Conservation (phyloP, 106 monocot genomes). For the Ottelia alismoides region DNA sequence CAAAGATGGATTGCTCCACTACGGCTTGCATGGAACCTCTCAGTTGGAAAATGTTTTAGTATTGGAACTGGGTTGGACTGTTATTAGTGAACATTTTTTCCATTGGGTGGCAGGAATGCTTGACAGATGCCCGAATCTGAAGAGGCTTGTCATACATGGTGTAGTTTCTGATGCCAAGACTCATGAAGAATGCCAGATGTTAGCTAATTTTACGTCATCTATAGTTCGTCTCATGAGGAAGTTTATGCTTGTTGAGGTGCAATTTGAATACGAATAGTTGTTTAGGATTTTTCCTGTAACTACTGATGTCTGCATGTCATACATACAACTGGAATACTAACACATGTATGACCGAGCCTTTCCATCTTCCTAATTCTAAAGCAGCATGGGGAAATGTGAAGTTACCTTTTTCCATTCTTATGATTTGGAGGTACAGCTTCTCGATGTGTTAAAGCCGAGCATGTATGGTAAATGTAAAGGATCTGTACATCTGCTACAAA, state of each 20-base stretch:
- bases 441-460: no score
- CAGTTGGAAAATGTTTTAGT: slow-evolving; percentile 51
- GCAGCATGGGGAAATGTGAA: no score
- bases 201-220: slow-evolving; percentile 75
- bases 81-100: slow-evolving; percentile 78
- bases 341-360: no score
- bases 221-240: slow-evolving; percentile 67
- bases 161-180: slow-evolving; percentile 85
- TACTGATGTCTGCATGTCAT: no score
- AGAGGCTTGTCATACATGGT: slow-evolving; percentile 84
- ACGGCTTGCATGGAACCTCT: slow-evolving; percentile 54
- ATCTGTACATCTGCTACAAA: no score
- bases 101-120: slow-evolving; percentile 84
- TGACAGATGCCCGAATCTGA: slow-evolving; percentile 80
- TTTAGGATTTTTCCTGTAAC: no score
- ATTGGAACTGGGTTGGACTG: slow-evolving; percentile 90
- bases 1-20: slow-evolving; percentile 59
- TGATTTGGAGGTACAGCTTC: no score
- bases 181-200: slow-evolving; percentile 69
- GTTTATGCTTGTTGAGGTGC: slow-evolving; percentile 63
- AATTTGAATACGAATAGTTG: slow-evolving; percentile 80
- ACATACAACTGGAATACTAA: no score
- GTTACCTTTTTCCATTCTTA: no score
- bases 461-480: no score
- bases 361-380: no score